These are phyloP conservation scores for Candida tibetensis DNA, from an alignment of 805 yeast genomes.

Conservation along the genomic window DNA sequence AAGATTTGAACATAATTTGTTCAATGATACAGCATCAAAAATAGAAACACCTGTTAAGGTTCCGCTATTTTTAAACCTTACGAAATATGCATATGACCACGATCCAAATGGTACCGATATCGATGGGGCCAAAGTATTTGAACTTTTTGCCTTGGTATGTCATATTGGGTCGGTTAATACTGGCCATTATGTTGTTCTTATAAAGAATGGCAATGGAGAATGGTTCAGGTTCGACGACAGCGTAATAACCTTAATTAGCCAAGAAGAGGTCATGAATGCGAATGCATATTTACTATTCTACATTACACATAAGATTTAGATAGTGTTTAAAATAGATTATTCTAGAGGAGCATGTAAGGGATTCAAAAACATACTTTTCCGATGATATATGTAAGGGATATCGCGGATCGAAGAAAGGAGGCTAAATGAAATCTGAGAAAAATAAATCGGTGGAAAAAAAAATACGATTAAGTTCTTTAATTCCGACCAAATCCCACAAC, in stretches of 20 bases:
- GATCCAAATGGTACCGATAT: constrained; percentile 13
- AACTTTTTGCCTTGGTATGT: constrained; percentile 80
- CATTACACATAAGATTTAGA: constrained; percentile 45
- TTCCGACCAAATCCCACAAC: no score
- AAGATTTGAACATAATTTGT: constrained; percentile 61
- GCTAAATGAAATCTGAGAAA: no score
- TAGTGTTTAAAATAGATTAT: no score
- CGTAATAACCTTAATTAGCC: constrained; percentile 62
- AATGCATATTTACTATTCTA: constrained; percentile 82
- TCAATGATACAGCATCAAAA: constrained; percentile 55
- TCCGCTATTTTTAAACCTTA: constrained; percentile 72
- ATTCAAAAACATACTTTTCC: no score
- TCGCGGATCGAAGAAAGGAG: no score
- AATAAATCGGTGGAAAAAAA: no score
- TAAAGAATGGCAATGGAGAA: constrained; percentile 66
- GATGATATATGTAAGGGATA: no score
- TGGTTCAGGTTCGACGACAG: constrained; percentile 96
- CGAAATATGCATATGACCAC: constrained; percentile 46
- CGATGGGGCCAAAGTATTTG: constrained; percentile 51
- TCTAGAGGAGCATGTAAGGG: no score
- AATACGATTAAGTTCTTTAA: no score
- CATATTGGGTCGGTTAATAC: constrained; percentile 94
- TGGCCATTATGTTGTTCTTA: constrained; percentile 86
- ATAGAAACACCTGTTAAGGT: constrained; percentile 70
- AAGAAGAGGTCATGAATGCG: constrained; percentile 61